These are phyloP conservation scores for Pulveroboletus sp. DNA, from an alignment of 768 basidiomycete species.

Conservation along the genomic window DNA sequence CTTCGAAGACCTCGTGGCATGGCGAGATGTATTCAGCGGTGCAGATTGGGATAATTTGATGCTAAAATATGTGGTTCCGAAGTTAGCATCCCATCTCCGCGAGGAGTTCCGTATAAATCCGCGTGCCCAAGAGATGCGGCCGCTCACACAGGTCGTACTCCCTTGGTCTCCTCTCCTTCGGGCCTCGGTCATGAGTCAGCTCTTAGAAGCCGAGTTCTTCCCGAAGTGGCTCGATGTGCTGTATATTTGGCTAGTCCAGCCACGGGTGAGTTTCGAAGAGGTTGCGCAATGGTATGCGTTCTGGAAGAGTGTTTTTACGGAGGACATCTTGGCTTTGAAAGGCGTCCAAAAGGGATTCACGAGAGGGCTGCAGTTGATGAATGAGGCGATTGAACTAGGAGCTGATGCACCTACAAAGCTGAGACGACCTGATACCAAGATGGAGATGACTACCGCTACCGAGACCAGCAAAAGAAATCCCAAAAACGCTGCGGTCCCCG, in stretches of 20 bases:
- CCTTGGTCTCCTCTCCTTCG: slow-evolving; percentile 76
- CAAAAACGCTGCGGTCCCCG: slow-evolving; percentile 38
- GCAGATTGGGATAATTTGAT: slow-evolving; percentile 90
- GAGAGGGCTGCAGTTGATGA: slow-evolving; percentile 89
- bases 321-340: slow-evolving; percentile 59
- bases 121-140: slow-evolving; percentile 82
- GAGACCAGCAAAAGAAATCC: slow-evolving; percentile 29
- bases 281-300: slow-evolving; percentile 91
- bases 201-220: slow-evolving; percentile 92
- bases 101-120: slow-evolving; percentile 91
- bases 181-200: slow-evolving; percentile 71
- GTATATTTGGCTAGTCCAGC: slow-evolving; percentile 91
- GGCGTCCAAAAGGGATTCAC: slow-evolving; percentile 81
- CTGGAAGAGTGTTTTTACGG: slow-evolving; percentile 83
- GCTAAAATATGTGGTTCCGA: slow-evolving; percentile 89
- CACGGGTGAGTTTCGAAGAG: slow-evolving; percentile 84
- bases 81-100: slow-evolving; percentile 78
- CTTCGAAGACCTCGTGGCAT: slow-evolving; percentile 71
- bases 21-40: slow-evolving; percentile 82
- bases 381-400: slow-evolving; percentile 87
- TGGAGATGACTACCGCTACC: slow-evolving; percentile 39
- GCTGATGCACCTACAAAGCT: slow-evolving; percentile 68
- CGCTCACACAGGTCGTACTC: slow-evolving; percentile 66
- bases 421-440: slow-evolving; percentile 62
- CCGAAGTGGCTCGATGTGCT: slow-evolving; percentile 94